Evolutionary conservation across 352 stramenopile genomes (phyloP), one percentile per base, ranked within the genome.

Genomic region (Globisporangium paroecandrum): DNA sequence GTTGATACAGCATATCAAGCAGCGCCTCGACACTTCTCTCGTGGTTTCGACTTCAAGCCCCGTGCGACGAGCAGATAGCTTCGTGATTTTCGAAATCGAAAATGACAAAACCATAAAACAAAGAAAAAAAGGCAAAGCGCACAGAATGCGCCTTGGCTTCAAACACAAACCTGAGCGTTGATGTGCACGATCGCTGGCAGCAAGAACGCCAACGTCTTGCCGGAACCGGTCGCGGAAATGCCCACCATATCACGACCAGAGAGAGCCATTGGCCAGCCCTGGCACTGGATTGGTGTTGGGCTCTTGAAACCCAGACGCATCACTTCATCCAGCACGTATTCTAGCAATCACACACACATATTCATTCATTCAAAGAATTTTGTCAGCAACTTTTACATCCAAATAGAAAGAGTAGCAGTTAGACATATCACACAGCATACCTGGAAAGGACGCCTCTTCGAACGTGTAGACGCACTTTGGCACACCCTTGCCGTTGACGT

Each of bases 121-220:
- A 9, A 41, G 4, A 53, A 27, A 27, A 46, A 7, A 60, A 43
- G 34, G 15, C 59, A 69, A 64, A 64, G 66, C 64, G 65, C 56
- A 43, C 24, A 36, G 10, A 32, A 53, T 22, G 34, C 46, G 56
- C 55, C 22, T 36, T 47, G 22, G 74, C 69, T 74, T 77, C 76
- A 83, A 70, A 29, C 66, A 93, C 87, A 86, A 95, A 99, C 97
- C 95, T 99, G 96, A 72, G 97, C 98, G 83, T 99, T 99, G 86
- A 99, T 99, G 82, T 99, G 98, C 72, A 99, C 98, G 89, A 99
- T 99, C 41, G 94, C 97, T 13, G 98, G 98, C n/a, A 99, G 83
- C 74, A 99, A 89, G 84, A 99, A 99, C 38, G 97, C 95, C 56
- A 99, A 70, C 32, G 97, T 99, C 78, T 99, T 99, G 62, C 98